Evolutionary conservation across 371 early-diverging fungal species (phyloP).

Genomic region (Circinella minor): DNA sequence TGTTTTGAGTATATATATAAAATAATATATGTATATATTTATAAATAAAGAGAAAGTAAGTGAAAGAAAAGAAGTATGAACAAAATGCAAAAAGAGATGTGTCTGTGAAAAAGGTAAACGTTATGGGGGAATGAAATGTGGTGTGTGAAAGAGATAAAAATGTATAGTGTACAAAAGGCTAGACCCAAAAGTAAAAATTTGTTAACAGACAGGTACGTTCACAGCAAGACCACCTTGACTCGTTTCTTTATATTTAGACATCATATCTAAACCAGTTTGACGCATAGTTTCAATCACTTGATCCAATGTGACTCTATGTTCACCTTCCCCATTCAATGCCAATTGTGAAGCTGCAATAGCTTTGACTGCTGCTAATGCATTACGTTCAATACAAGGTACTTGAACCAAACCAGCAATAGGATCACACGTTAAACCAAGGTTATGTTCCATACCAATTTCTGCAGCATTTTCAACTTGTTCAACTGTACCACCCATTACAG

Average conservation of each 20-base stretch:
- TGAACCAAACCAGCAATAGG: slow-evolving; percentile 93
- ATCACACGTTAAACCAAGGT: slow-evolving; percentile 93
- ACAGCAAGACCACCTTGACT: slow-evolving; percentile 92
- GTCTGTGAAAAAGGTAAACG: background rate
- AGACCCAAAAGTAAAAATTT: background rate
- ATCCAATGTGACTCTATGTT: slow-evolving; percentile 88
- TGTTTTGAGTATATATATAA: too few relatives aligned
- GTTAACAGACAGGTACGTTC: slow-evolving; percentile 85
- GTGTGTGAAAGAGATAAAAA: background rate
- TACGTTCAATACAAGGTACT: slow-evolving; percentile 97
- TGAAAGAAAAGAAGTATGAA: background rate
- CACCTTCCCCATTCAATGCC: slow-evolving; percentile 91
- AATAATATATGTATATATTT: too few relatives aligned
- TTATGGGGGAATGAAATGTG: too few relatives aligned
- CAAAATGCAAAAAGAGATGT: background rate
- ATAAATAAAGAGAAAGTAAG: background rate
- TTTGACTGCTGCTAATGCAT: slow-evolving; percentile 94
- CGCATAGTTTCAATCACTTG: slow-evolving; percentile 97
- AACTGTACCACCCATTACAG: slow-evolving; percentile 93
- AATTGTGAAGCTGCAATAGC: slow-evolving; percentile 95
- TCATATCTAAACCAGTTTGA: slow-evolving; percentile 92
- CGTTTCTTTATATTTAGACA: slow-evolving; percentile 96
- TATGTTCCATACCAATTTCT: slow-evolving; percentile 97
- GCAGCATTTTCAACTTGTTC: slow-evolving; percentile 95
- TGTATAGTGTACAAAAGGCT: background rate